phyloP scores from a whole-genome alignment of 1,139 yeast species.

The Taphrina sp. region DNA sequence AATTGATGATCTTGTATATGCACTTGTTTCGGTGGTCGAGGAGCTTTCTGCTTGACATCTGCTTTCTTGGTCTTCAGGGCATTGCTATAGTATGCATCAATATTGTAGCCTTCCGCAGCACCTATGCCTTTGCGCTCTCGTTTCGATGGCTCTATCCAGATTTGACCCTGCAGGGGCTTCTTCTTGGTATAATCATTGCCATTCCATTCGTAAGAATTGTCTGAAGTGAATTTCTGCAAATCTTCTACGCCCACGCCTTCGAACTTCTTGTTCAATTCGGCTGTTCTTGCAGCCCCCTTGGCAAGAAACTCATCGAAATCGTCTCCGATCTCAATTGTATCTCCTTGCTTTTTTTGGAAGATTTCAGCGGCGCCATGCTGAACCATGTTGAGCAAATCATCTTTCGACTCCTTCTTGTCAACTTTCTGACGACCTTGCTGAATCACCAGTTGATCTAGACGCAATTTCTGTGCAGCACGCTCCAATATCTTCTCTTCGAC shows the following conservation, averaged over 20 bases:
- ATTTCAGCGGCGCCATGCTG: slow-evolving; percentile 95
- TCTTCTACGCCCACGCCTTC: slow-evolving; percentile 87
- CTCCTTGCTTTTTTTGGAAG: slow-evolving; percentile 50
- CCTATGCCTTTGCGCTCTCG: slow-evolving; percentile 65
- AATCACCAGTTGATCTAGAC: slow-evolving; percentile 90
- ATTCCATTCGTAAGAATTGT: slow-evolving; percentile 96
- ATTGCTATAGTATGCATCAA: slow-evolving; percentile 84
- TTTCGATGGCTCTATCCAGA: slow-evolving; percentile 84
- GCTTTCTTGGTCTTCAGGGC: slow-evolving; percentile 52
- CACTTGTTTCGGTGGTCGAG: slow-evolving; percentile 49
- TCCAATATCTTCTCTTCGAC: slow-evolving; percentile 95
- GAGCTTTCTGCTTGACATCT: slow-evolving; percentile 47
- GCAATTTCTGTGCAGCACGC: slow-evolving; percentile 88
- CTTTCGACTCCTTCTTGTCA: slow-evolving; percentile 64
- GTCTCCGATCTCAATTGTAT: slow-evolving; percentile 51
- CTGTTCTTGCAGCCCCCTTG: slow-evolving; percentile 79
- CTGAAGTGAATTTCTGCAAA: slow-evolving; percentile 82
- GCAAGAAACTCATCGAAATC: slow-evolving; percentile 78
- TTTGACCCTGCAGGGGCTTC: slow-evolving; percentile 49
- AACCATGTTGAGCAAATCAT: slow-evolving; percentile 88
- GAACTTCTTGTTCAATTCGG: slow-evolving; percentile 71
- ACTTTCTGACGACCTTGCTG: slow-evolving; percentile 74
- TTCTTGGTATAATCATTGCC: slow-evolving; percentile 85
- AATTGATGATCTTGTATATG: slow-evolving; percentile 78
- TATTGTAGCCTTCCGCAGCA: slow-evolving; percentile 63